These are phyloP conservation scores for Laetiporus sulphureus DNA, from an alignment of 1,284 basidiomycete genomes.

Conservation along the genomic window DNA sequence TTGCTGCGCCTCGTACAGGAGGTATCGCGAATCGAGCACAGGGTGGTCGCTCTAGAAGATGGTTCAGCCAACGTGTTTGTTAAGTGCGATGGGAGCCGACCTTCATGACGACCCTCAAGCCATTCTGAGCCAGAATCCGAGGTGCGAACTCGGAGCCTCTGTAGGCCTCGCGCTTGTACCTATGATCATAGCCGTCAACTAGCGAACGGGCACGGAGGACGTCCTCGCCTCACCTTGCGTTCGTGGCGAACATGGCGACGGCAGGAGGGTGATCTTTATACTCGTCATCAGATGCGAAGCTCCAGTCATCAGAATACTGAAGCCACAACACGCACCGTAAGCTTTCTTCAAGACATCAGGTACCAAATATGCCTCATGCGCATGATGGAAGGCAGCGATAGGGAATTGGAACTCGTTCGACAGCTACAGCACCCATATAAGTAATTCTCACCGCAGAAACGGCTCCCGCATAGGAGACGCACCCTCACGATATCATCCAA, in stretches of 20 bases:
- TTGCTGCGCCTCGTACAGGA: slow-evolving; percentile 67
- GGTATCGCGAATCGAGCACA: slow-evolving; percentile 56
- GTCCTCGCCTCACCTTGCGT: slow-evolving; percentile 26
- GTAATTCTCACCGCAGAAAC: background rate
- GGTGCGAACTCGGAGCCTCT: slow-evolving; percentile 75
- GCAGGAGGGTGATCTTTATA: slow-evolving; percentile 35
- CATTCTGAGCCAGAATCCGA: slow-evolving; percentile 61
- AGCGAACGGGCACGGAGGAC: too few relatives aligned
- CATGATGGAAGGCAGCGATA: slow-evolving; percentile 50
- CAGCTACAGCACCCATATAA: slow-evolving; percentile 14
- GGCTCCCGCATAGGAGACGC: slow-evolving; percentile 3
- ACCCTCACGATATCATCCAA: slow-evolving; percentile 66
- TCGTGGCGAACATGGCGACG: slow-evolving; percentile 51
- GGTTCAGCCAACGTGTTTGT: background rate
- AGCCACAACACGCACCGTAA: slow-evolving; percentile 36
- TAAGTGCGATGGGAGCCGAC: slow-evolving; percentile 14
- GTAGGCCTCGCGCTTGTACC: slow-evolving; percentile 78
- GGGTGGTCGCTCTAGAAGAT: slow-evolving; percentile 55
- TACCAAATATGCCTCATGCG: slow-evolving; percentile 52
- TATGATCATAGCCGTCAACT: too few relatives aligned
- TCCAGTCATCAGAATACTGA: background rate
- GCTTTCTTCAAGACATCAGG: slow-evolving; percentile 48
- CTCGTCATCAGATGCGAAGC: slow-evolving; percentile 2
- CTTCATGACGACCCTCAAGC: slow-evolving; percentile 66
- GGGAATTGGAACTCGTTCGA: slow-evolving; percentile 45